phyloP scores from a whole-genome alignment of 2,329 filamentous ascomycete species.

The Pseudogymnoascus sp. region DNA sequence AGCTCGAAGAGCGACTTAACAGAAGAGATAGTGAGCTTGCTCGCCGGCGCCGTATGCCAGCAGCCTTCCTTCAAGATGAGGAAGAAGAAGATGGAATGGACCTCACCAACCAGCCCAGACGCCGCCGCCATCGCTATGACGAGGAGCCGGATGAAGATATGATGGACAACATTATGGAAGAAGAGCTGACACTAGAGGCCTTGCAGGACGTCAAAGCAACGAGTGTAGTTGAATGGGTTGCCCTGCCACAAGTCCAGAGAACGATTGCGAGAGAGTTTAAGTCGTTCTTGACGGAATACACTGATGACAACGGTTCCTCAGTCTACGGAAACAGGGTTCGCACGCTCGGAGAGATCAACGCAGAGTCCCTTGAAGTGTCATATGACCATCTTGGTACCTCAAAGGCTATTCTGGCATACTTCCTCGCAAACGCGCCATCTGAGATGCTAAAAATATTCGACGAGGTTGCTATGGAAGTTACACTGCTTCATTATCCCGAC shows the following conservation, averaged over 20 bases:
- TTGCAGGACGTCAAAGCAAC: slow-evolving; percentile 88
- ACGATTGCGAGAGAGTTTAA: slow-evolving; percentile 97
- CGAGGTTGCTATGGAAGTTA: slow-evolving; percentile 91
- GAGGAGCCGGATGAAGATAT: slow-evolving; percentile 90
- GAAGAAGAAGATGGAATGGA: slow-evolving; percentile 81
- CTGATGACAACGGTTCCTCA: slow-evolving; percentile 76
- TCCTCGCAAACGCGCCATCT: slow-evolving; percentile 88
- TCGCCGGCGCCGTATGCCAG: slow-evolving; percentile 57
- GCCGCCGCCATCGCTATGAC: slow-evolving; percentile 83
- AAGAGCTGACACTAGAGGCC: slow-evolving; percentile 85
- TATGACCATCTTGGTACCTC: slow-evolving; percentile 85
- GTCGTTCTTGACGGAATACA: slow-evolving; percentile 92
- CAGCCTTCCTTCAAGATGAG: slow-evolving; percentile 68
- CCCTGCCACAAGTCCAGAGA: slow-evolving; percentile 77
- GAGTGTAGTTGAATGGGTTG: slow-evolving; percentile 91
- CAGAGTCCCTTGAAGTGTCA: slow-evolving; percentile 90
- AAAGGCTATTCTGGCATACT: slow-evolving; percentile 91
- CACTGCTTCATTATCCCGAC: slow-evolving; percentile 90
- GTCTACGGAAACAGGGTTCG: slow-evolving; percentile 92
- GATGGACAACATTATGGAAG: slow-evolving; percentile 89
- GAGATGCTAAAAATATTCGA: slow-evolving; percentile 96
- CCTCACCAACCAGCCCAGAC: slow-evolving; percentile 73
- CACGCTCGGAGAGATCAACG: slow-evolving; percentile 94
- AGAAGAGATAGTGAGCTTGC: slow-evolving; percentile 65
- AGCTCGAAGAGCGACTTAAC: slow-evolving; percentile 64